phyloP scores from a whole-genome alignment of 2,329 filamentous ascomycete genomes.

The Fusarium austroafricanum region DNA sequence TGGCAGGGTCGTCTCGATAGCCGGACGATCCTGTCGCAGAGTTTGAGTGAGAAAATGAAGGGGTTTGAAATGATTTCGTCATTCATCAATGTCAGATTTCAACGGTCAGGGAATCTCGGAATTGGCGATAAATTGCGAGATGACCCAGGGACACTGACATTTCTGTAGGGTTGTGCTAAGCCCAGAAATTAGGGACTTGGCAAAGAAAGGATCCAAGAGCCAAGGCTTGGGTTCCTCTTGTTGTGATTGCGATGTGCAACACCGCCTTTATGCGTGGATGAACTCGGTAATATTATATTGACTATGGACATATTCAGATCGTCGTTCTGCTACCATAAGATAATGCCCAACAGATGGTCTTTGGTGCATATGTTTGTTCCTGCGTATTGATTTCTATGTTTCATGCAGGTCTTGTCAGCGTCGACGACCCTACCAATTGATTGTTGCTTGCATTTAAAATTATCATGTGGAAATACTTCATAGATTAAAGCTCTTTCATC shows the following conservation, averaged over 20 bases:
- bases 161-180: background rate
- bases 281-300: conserved; percentile 1
- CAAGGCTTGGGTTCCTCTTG: conserved; percentile 8
- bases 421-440: background rate
- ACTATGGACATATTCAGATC: conserved; percentile 22
- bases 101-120: background rate
- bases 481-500: background rate
- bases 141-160: background rate
- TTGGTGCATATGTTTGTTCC: background rate
- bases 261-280: background rate
- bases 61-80: conserved; percentile 20
- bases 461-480: background rate
- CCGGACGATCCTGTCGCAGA: conserved; percentile 35
- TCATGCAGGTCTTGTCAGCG: conserved; percentile 18
- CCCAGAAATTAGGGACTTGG: background rate
- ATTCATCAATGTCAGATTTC: background rate
- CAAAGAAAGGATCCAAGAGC: background rate
- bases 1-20: conserved; percentile 44
- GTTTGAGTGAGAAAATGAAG: conserved; percentile 2
- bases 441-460: background rate
- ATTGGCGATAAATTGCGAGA: background rate
- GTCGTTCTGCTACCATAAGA: conserved; percentile 6
- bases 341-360: background rate
- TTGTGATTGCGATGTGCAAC: conserved; percentile 34
- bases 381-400: background rate